Conservation (phyloP, 1,284 basidiomycete genomes). For the Hymenochaete sp. region DNA sequence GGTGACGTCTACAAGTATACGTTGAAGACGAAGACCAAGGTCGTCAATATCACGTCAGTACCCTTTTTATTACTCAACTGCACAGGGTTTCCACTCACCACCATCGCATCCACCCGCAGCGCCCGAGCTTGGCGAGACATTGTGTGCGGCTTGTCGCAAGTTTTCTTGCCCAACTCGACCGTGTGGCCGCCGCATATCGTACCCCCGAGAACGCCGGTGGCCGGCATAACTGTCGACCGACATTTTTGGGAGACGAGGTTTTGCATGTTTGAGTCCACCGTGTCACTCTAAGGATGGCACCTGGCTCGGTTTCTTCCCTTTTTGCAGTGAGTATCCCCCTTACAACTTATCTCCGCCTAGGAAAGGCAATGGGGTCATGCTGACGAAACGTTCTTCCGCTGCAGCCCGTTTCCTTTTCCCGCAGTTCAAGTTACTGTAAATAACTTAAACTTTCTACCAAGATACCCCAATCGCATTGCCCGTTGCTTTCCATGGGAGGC, state of each 20-base stretch:
- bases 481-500: too few relatives aligned
- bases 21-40: slow-evolving; percentile 53
- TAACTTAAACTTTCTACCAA: too few relatives aligned
- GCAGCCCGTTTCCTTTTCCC: too few relatives aligned
- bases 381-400: too few relatives aligned
- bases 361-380: too few relatives aligned
- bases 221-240: slow-evolving; percentile 55
- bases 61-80: slow-evolving; percentile 4
- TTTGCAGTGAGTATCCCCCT: too few relatives aligned
- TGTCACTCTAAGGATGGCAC: too few relatives aligned
- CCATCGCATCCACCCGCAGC: slow-evolving; percentile 27
- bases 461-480: too few relatives aligned
- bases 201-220: slow-evolving; percentile 29
- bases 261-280: slow-evolving; percentile 45
- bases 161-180: slow-evolving; percentile 37
- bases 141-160: slow-evolving; percentile 48
- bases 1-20: slow-evolving; percentile 61
- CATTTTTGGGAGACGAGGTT: slow-evolving; percentile 60
- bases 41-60: slow-evolving; percentile 61
- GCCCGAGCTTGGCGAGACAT: slow-evolving; percentile 60
- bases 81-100: slow-evolving; percentile 7
- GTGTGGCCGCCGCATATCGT: slow-evolving; percentile 27
- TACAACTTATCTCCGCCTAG: too few relatives aligned
- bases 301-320: too few relatives aligned
- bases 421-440: too few relatives aligned